Conservation (phyloP, 768 basidiomycete genomes). For the Agaricus subrufescens region DNA sequence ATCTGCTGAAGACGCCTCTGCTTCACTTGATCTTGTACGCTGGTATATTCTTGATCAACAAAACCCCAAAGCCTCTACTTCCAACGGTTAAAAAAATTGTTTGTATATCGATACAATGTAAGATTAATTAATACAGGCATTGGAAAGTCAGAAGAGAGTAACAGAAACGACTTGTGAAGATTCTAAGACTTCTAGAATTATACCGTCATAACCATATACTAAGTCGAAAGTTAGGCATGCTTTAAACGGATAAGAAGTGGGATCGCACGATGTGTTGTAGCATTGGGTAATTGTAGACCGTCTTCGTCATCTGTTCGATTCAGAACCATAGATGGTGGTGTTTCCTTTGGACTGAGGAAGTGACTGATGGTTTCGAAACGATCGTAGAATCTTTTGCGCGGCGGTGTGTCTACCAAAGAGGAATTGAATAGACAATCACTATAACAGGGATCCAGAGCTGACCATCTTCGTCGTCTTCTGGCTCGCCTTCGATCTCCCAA, state of each 20-base stretch:
- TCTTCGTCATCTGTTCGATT: constrained; percentile 79
- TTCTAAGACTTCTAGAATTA: constrained; percentile 76
- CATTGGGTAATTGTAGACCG: constrained; percentile 58
- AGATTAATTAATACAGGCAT: not conserved
- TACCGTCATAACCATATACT: constrained; percentile 80
- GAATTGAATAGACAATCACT: constrained; percentile 2
- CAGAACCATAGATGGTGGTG: constrained; percentile 75
- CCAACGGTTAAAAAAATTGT: too few species aligned
- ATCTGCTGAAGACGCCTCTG: constrained; percentile 84
- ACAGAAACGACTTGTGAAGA: constrained; percentile 74
- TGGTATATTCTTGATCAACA: constrained; percentile 69
- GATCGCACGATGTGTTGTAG: constrained; percentile 60
- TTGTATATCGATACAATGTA: too few species aligned
- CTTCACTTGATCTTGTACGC: constrained; percentile 83
- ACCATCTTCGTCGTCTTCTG: constrained; percentile 86
- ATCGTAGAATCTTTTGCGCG: constrained; percentile 67
- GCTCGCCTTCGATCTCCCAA: constrained; percentile 79
- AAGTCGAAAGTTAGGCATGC: not conserved
- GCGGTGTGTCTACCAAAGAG: constrained; percentile 55
- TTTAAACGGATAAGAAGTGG: not conserved
- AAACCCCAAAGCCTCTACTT: not conserved
- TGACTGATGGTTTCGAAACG: constrained; percentile 79
- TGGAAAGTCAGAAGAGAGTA: constrained; percentile 49
- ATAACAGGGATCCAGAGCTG: constrained; percentile 6
- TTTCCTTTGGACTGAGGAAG: constrained; percentile 70